phyloP scores from a whole-genome alignment of 23 red algal genomes.

The Gracilaria vermiculophylla region DNA sequence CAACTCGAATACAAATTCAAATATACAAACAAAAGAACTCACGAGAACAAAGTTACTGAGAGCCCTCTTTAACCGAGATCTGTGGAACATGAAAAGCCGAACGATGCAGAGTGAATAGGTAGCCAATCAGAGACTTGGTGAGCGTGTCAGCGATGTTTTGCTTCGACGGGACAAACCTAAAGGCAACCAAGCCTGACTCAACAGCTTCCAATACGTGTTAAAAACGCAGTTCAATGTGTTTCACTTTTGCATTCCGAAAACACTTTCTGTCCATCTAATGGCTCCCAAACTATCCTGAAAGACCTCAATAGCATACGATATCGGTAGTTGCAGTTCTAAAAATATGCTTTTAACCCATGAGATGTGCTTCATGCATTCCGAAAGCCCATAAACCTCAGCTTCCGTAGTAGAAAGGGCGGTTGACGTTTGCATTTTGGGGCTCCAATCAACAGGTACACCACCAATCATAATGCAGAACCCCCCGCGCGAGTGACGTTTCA shows the following conservation, averaged over 20 bases:
- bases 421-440: background rate
- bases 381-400: background rate
- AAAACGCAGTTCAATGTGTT: background rate
- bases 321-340: background rate
- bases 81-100: background rate
- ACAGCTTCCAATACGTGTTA: background rate
- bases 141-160: conserved; percentile 11
- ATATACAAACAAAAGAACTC: background rate
- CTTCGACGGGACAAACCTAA: background rate
- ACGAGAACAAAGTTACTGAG: background rate
- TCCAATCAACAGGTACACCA: conserved; percentile 4
- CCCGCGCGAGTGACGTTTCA: background rate
- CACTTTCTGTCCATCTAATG: background rate
- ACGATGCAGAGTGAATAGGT: background rate
- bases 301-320: background rate
- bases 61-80: background rate
- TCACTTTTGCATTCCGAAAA: background rate
- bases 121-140: conserved; percentile 1
- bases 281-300: background rate
- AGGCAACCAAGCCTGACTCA: background rate
- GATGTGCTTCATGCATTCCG: conserved; percentile 19
- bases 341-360: background rate
- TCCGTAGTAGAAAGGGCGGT: background rate
- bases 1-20: background rate
- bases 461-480: background rate